These are phyloP conservation scores for Globisporangium alternatum DNA, from an alignment of 352 stramenopile species.

Conservation along the genomic window DNA sequence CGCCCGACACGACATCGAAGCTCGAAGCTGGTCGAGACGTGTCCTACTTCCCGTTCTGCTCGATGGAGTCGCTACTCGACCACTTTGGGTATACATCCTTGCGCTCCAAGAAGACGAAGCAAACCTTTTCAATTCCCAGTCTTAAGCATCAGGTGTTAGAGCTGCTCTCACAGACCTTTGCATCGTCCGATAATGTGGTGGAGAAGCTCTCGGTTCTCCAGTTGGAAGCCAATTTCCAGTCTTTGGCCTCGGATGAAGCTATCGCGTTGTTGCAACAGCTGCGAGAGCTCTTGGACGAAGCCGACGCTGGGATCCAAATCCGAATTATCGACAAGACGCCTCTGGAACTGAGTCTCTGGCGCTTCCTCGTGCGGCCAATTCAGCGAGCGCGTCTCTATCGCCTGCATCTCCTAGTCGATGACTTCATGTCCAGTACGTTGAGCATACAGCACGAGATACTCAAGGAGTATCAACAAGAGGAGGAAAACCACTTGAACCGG, in stretches of 20 bases:
- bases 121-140: slow-evolving; percentile 21
- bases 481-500: neutral
- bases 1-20: neutral
- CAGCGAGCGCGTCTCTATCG: slow-evolving; percentile 33
- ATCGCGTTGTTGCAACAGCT: slow-evolving; percentile 13
- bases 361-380: slow-evolving; percentile 34
- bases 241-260: neutral
- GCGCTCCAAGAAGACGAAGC: slow-evolving; percentile 29
- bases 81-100: slow-evolving; percentile 28
- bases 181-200: neutral
- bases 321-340: slow-evolving; percentile 21
- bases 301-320: slow-evolving; percentile 27
- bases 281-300: slow-evolving; percentile 17
- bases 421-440: slow-evolving; percentile 16
- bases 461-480: neutral
- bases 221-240: slow-evolving; percentile 19
- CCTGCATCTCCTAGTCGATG: slow-evolving; percentile 24
- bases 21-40: slow-evolving; percentile 4
- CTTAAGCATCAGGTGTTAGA: slow-evolving; percentile 12
- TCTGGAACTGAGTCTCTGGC: slow-evolving; percentile 37
- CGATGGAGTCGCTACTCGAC: slow-evolving; percentile 34
- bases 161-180: slow-evolving; percentile 14
- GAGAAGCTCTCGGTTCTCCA: slow-evolving; percentile 20
- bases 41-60: slow-evolving; percentile 24
- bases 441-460: neutral